Evolutionary conservation across 2,329 filamentous ascomycete species (phyloP).

Genomic region (Magnaporthiopsis rhizophila): DNA sequence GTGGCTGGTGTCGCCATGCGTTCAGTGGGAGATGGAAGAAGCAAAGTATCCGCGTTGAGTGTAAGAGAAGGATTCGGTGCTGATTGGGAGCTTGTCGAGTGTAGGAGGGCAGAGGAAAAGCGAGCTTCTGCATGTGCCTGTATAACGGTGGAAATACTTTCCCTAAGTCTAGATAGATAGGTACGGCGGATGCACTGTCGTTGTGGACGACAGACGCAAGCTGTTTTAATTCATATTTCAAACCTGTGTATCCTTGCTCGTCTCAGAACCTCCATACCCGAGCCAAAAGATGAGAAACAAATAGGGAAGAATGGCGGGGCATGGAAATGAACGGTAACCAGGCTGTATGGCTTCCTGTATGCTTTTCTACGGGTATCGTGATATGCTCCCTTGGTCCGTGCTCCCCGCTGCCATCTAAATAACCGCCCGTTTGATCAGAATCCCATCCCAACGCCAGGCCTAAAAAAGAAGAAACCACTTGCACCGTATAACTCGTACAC

Average conservation of each 20-base stretch:
- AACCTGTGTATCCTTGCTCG: no score
- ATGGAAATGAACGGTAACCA: neutral
- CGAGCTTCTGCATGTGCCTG: neutral
- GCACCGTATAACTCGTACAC: constrained; percentile 3
- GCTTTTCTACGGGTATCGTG: neutral
- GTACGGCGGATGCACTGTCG: neutral
- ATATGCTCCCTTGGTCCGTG: neutral
- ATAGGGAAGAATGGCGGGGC: no score
- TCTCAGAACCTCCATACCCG: no score
- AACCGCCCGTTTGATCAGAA: neutral
- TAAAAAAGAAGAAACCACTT: neutral
- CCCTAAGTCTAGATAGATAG: neutral
- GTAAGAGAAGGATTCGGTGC: no score
- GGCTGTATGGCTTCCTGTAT: neutral
- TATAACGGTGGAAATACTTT: neutral
- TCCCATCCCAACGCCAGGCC: neutral
- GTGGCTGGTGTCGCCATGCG: no score
- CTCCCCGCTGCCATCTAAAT: neutral
- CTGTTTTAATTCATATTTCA: neutral
- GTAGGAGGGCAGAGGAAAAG: neutral
- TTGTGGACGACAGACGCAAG: neutral
- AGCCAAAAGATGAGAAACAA: no score
- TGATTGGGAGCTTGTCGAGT: neutral
- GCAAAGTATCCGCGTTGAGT: neutral
- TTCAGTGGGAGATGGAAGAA: no score